phyloP scores from a whole-genome alignment of 805 yeast genomes.

The Cyberlindnera mrakii region DNA sequence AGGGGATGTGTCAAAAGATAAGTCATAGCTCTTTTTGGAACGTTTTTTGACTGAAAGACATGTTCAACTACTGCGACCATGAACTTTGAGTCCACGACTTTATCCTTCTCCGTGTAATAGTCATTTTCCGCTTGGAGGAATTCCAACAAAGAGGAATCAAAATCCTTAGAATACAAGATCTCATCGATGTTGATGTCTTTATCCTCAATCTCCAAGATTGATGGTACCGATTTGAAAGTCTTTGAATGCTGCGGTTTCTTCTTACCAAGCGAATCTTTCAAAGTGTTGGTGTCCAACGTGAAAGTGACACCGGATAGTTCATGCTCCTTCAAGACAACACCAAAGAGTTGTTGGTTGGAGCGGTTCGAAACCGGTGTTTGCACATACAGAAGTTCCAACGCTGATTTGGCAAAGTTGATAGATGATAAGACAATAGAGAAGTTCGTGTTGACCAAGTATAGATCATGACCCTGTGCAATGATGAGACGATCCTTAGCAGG shows the following conservation, averaged over 20 bases:
- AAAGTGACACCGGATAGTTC: conserved; percentile 30
- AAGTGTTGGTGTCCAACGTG: conserved; percentile 60
- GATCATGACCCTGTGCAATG: conserved; percentile 18
- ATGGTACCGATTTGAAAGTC: conserved; percentile 15
- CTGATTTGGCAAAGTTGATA: conserved; percentile 13
- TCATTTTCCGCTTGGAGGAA: conserved; percentile 31
- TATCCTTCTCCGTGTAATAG: conserved; percentile 60
- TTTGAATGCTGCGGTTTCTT: conserved; percentile 10
- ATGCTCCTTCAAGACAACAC: conserved; percentile 12
- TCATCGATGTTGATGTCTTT: conserved; percentile 11
- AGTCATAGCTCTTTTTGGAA: conserved; percentile 46
- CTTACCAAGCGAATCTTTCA: conserved; percentile 67
- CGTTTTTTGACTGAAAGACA: conserved; percentile 27
- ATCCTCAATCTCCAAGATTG: conserved; percentile 22
- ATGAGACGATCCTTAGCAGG: conserved; percentile 23
- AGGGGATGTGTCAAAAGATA: conserved; percentile 84
- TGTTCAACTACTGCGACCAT: conserved; percentile 39
- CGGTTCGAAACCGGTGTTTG: conserved; percentile 5
- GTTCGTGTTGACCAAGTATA: conserved; percentile 32
- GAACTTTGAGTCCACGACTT: conserved; percentile 55
- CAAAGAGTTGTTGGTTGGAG: conserved; percentile 13
- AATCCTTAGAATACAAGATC: conserved; percentile 23
- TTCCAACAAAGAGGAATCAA: conserved; percentile 28
- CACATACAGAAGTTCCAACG: conserved; percentile 10
- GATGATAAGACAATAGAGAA: conserved; percentile 22